Evolutionary conservation across 306 rosid species (phyloP).

Genomic region (Hippophae tibetana): DNA sequence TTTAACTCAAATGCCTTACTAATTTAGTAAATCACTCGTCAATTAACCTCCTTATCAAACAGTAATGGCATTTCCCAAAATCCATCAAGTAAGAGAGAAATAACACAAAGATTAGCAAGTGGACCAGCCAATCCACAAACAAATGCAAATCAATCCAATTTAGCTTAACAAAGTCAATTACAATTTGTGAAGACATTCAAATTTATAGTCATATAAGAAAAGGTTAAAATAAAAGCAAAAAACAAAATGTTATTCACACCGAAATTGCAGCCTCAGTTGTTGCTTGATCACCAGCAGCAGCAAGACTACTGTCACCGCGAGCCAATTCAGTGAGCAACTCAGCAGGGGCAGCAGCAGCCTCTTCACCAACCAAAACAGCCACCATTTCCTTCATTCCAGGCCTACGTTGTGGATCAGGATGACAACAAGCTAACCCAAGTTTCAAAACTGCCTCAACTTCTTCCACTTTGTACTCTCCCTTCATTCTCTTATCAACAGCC

Average conservation of each 20-base stretch:
- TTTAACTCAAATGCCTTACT: too few relatives aligned
- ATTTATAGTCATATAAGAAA: not conserved
- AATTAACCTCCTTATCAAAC: too few relatives aligned
- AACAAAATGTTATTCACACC: conserved; percentile 21
- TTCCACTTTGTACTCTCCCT: conserved; percentile 37
- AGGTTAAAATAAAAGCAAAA: not conserved
- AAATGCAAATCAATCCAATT: not conserved
- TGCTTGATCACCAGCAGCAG: not conserved
- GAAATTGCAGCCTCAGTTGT: not conserved
- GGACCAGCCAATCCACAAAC: too few relatives aligned
- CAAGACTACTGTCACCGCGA: conserved; percentile 8
- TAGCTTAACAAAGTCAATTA: not conserved
- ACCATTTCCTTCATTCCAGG: conserved; percentile 79
- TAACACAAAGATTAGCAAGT: too few relatives aligned
- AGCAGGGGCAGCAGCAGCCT: conserved; percentile 27
- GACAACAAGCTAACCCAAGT: conserved; percentile 87
- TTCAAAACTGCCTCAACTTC: conserved; percentile 67
- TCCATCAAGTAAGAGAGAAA: too few relatives aligned
- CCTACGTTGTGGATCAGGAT: conserved; percentile 66
- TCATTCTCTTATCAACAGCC: conserved; percentile 54
- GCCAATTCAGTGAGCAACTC: conserved; percentile 41
- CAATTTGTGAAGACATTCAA: not conserved
- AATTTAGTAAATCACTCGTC: too few relatives aligned
- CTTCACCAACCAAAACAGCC: conserved; percentile 47
- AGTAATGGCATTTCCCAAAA: too few relatives aligned